Conservation (phyloP, 2,329 filamentous ascomycete species). For the Neoascochyta sp. region DNA sequence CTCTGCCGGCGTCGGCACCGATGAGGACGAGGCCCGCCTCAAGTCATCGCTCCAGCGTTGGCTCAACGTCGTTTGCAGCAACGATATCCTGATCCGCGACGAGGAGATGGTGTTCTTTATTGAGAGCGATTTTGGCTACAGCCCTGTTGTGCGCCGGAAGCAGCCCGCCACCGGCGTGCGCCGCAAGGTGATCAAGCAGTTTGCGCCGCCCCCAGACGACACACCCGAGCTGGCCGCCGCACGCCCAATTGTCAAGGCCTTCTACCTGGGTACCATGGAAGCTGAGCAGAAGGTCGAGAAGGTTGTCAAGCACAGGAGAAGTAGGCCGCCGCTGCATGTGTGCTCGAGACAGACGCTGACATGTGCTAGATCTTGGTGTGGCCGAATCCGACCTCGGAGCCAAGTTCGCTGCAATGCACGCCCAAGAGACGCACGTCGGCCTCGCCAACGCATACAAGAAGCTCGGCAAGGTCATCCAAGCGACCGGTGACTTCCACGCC, state of each 20-base stretch:
- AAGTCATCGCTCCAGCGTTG: slow-evolving; percentile 89
- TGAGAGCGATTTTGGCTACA: slow-evolving; percentile 98
- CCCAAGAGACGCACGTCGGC: slow-evolving; percentile 86
- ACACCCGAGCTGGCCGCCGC: slow-evolving; percentile 90
- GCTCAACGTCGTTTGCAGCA: slow-evolving; percentile 90
- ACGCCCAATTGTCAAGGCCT: slow-evolving; percentile 86
- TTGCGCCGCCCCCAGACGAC: slow-evolving; percentile 94
- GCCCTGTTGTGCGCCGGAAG: slow-evolving; percentile 89
- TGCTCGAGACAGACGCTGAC: slow-evolving; percentile 21
- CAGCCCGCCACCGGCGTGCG: slow-evolving; percentile 95
- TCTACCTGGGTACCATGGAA: slow-evolving; percentile 94
- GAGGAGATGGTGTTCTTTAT: slow-evolving; percentile 98
- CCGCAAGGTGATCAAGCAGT: slow-evolving; percentile 95
- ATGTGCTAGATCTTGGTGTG: slow-evolving; percentile 70
- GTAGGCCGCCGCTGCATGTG: slow-evolving; percentile 47
- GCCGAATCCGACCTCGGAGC: slow-evolving; percentile 91
- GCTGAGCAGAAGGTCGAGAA: slow-evolving; percentile 95
- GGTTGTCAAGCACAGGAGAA: slow-evolving; percentile 85
- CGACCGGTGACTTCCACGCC: slow-evolving; percentile 90
- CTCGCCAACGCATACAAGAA: slow-evolving; percentile 90
- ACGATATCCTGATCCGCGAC: slow-evolving; percentile 88
- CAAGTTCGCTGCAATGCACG: slow-evolving; percentile 79
- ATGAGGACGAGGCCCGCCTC: slow-evolving; percentile 87
- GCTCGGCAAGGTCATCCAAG: slow-evolving; percentile 88
- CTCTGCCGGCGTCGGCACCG: slow-evolving; percentile 89